Evolutionary conservation across 305 asterid genomes (phyloP).

Genomic region (Coffea humblotiana): DNA sequence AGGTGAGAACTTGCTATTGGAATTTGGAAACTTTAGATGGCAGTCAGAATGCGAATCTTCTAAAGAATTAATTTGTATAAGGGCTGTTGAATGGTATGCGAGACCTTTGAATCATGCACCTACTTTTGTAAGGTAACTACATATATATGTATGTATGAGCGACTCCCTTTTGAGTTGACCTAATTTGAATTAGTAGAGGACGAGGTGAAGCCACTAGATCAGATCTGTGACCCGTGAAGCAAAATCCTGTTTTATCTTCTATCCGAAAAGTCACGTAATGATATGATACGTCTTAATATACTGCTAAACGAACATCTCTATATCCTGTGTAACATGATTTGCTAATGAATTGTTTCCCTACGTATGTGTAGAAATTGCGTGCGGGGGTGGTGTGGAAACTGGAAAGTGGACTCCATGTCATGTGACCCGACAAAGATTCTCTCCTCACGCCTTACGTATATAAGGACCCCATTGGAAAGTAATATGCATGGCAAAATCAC

Average conservation of each 20-base stretch:
- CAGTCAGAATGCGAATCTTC: neutral
- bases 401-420: slow-evolving; percentile 48
- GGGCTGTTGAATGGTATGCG: neutral
- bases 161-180: slow-evolving; percentile 1
- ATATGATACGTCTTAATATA: slow-evolving; percentile 1
- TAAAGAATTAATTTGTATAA: neutral
- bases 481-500: slow-evolving; percentile 30
- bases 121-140: neutral
- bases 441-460: slow-evolving; percentile 21
- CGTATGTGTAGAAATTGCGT: slow-evolving; percentile 9
- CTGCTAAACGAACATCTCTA: neutral
- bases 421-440: slow-evolving; percentile 37
- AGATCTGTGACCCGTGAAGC: neutral
- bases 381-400: slow-evolving; percentile 27
- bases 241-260: neutral
- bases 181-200: neutral
- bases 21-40: neutral
- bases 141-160: neutral
- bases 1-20: neutral
- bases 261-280: neutral
- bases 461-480: slow-evolving; percentile 29
- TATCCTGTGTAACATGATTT: neutral
- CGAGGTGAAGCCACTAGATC: neutral
- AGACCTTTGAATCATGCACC: neutral
- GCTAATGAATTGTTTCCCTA: slow-evolving; percentile 1